Evolutionary conservation across 2,329 filamentous ascomycete genomes (phyloP).

Genomic region (Penicillium hesseltinei): DNA sequence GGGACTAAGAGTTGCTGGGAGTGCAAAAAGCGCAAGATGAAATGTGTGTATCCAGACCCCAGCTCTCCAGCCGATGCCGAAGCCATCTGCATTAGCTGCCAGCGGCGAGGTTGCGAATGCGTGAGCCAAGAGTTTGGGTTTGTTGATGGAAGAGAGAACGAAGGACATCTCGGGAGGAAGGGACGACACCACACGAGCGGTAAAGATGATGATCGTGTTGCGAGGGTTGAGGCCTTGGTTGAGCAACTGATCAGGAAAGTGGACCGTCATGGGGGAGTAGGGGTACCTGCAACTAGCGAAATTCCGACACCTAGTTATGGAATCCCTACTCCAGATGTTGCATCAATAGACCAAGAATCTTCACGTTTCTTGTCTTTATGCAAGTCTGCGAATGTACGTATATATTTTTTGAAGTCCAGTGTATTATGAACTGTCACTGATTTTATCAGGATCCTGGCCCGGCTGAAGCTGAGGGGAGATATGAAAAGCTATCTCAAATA

Average conservation of each 20-base stretch:
- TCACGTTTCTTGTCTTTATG: background rate
- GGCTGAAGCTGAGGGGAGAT: background rate
- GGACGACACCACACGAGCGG: background rate
- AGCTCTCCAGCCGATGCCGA: background rate
- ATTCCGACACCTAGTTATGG: background rate
- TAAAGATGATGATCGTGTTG: background rate
- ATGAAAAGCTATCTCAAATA: background rate
- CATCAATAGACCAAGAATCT: background rate
- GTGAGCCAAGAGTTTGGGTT: slow-evolving; percentile 48
- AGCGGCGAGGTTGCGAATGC: slow-evolving; percentile 32
- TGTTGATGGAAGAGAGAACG: background rate
- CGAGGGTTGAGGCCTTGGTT: background rate
- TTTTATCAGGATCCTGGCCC: background rate
- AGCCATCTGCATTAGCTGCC: slow-evolving; percentile 16
- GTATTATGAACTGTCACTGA: background rate
- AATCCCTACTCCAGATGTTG: background rate
- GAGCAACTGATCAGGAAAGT: background rate
- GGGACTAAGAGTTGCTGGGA: slow-evolving; percentile 14
- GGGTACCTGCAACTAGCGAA: background rate
- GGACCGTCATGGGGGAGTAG: background rate
- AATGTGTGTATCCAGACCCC: slow-evolving; percentile 1
- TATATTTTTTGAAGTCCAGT: background rate
- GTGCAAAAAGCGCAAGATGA: slow-evolving; percentile 13
- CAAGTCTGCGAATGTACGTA: background rate
- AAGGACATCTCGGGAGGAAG: background rate